A percentile compares a stretch with the other conserved stretches of the same genome.
Evolutionary conservation across 2,329 filamentous ascomycete species (phyloP).

Genomic region (Aspergillus pseudoviridinutans): DNA sequence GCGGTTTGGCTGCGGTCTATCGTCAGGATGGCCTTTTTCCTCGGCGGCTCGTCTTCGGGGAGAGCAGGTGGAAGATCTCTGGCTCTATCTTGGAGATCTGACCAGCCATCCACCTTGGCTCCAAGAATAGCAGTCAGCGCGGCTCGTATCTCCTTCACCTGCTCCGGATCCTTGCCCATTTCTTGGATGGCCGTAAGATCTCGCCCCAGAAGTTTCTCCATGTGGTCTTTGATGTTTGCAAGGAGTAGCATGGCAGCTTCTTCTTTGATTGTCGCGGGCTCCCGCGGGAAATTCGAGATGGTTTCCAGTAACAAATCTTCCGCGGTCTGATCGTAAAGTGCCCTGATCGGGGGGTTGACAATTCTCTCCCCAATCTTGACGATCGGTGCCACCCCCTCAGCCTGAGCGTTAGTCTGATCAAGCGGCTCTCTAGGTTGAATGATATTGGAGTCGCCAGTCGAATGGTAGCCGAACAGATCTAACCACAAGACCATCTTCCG

Average conservation of each 20-base stretch:
- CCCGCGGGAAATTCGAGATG: slow-evolving; percentile 41
- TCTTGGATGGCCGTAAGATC: slow-evolving; percentile 43
- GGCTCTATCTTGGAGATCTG: slow-evolving; percentile 38
- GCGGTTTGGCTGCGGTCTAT: slow-evolving; percentile 40
- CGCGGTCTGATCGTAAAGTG: slow-evolving; percentile 41
- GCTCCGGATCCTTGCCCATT: slow-evolving; percentile 44
- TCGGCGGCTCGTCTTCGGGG: slow-evolving; percentile 33
- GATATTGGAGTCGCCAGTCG: slow-evolving; percentile 43
- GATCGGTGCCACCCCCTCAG: slow-evolving; percentile 39
- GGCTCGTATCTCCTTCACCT: slow-evolving; percentile 43
- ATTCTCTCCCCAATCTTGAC: slow-evolving; percentile 42
- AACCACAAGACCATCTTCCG: slow-evolving; percentile 63
- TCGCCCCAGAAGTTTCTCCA: slow-evolving; percentile 44
- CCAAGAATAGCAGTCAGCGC: slow-evolving; percentile 42
- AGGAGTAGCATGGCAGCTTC: slow-evolving; percentile 46
- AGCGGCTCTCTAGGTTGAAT: slow-evolving; percentile 42
- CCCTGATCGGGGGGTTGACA: slow-evolving; percentile 39
- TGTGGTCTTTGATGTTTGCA: slow-evolving; percentile 47
- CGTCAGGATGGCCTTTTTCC: slow-evolving; percentile 40
- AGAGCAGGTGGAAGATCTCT: slow-evolving; percentile 34
- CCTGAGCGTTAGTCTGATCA: slow-evolving; percentile 31
- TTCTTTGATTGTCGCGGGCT: slow-evolving; percentile 43
- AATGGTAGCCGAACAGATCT: slow-evolving; percentile 59
- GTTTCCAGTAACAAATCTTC: slow-evolving; percentile 42
- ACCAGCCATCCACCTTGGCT: slow-evolving; percentile 44